Percentiles rank a stretch among this genome's conserved stretches.
Evolutionary conservation across 2,329 filamentous ascomycete genomes (phyloP).

Genomic region (Nemania bipapillata): DNA sequence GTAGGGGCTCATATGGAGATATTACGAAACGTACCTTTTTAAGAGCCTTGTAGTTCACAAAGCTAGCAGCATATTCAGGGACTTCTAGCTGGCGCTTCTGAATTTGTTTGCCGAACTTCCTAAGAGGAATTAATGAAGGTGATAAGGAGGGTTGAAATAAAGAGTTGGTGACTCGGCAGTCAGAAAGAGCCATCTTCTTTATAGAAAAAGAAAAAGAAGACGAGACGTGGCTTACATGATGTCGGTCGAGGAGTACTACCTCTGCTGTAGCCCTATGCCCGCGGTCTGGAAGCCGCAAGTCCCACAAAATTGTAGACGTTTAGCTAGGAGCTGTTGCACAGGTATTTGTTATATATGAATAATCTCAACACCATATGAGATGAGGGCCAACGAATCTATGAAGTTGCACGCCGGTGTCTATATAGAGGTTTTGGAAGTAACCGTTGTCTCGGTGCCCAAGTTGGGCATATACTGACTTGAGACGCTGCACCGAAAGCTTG

Average conservation of each 20-base stretch:
- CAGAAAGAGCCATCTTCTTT: conserved; percentile 10
- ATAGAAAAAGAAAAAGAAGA: not conserved
- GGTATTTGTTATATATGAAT: conserved; percentile 37
- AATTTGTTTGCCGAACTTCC: conserved; percentile 99
- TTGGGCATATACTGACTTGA: conserved; percentile 35
- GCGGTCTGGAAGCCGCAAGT: not conserved
- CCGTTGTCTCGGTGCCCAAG: conserved; percentile 21
- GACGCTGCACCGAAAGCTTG: not conserved
- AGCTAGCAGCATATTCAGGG: conserved; percentile 98
- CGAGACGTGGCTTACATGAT: conserved; percentile 50
- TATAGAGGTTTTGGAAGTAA: conserved; percentile 28
- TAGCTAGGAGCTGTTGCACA: conserved; percentile 8
- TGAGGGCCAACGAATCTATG: conserved; percentile 18
- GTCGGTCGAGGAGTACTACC: conserved; percentile 9
- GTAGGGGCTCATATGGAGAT: not conserved
- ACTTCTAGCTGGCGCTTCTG: conserved; percentile 99
- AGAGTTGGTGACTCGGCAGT: conserved; percentile 5
- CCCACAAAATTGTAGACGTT: not conserved
- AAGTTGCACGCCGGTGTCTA: conserved; percentile 40
- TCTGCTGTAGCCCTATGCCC: conserved; percentile 19
- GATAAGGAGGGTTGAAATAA: not conserved
- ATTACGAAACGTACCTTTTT: conserved; percentile 79
- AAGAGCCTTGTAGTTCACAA: conserved; percentile 98
- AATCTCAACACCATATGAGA: conserved; percentile 28
- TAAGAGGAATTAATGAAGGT: conserved; percentile 55